These are phyloP conservation scores for Phyllosticta paracitricarpa DNA, from an alignment of 2,329 filamentous ascomycete genomes.

Conservation along the genomic window DNA sequence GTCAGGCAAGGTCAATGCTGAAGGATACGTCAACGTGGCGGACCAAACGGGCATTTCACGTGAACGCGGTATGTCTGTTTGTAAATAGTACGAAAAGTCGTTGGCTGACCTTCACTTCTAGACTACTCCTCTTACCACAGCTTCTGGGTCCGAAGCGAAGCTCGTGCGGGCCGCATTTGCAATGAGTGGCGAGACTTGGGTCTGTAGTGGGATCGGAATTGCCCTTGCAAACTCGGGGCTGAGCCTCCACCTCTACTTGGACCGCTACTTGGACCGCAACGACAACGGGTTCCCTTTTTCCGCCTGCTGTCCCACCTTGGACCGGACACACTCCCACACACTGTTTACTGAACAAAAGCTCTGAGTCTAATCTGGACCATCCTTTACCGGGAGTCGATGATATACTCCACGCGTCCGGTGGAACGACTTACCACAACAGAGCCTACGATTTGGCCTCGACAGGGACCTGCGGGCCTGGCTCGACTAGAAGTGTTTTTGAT, in stretches of 20 bases:
- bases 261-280: not conserved
- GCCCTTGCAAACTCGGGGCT: not conserved
- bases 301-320: not conserved
- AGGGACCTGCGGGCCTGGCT: not conserved
- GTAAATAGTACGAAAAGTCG: not conserved
- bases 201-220: not conserved
- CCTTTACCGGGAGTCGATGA: not conserved
- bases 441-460: not conserved
- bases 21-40: conserved; percentile 55
- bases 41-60: conserved; percentile 48
- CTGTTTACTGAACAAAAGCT: not conserved
- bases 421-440: not conserved
- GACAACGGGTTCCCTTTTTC: not conserved
- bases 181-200: not conserved
- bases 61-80: conserved; percentile 34
- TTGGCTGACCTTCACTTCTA: conserved; percentile 1
- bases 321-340: not conserved
- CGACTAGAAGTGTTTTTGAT: not conserved
- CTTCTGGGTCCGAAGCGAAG: conserved; percentile 13
- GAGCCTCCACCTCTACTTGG: not conserved
- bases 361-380: not conserved
- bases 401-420: not conserved
- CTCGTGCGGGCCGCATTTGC: conserved; percentile 3
- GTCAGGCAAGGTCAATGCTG: conserved; percentile 30
- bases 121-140: conserved; percentile 15